Percentiles rank a stretch among this genome's conserved stretches.
These are phyloP conservation scores for Aspergillus arachidicola DNA, from an alignment of 2,329 filamentous ascomycete species.

Conservation along the genomic window DNA sequence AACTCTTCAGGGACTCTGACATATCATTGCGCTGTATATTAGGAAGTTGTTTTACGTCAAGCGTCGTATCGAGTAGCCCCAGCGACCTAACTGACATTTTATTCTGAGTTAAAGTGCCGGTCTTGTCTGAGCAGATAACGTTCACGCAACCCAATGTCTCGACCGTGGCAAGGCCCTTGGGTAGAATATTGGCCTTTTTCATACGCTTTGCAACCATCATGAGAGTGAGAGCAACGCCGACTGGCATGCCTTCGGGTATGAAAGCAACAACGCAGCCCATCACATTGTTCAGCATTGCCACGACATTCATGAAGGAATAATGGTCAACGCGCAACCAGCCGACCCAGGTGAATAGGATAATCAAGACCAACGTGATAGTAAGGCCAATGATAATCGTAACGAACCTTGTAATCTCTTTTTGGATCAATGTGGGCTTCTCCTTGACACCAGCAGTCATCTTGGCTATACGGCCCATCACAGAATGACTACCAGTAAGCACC, in stretches of 20 bases:
- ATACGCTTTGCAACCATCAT: constrained; percentile 78
- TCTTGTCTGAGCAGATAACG: constrained; percentile 78
- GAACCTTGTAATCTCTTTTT: constrained; percentile 73
- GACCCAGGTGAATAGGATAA: constrained; percentile 58
- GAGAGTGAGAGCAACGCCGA: constrained; percentile 69
- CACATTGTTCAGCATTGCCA: constrained; percentile 71
- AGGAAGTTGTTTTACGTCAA: constrained; percentile 21
- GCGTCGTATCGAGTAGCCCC: constrained; percentile 30
- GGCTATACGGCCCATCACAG: constrained; percentile 77
- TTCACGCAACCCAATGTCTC: constrained; percentile 76
- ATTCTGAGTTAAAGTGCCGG: constrained; percentile 64
- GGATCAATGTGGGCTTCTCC: constrained; percentile 67
- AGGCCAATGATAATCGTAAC: constrained; percentile 69
- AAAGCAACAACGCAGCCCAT: constrained; percentile 75
- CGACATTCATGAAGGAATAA: constrained; percentile 71
- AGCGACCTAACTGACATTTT: constrained; percentile 64
- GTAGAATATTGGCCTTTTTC: constrained; percentile 74
- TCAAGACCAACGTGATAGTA: constrained; percentile 64
- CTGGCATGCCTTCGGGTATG: constrained; percentile 75
- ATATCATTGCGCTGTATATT: constrained; percentile 15
- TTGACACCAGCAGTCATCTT: constrained; percentile 72
- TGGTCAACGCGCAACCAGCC: constrained; percentile 68
- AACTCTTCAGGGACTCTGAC: constrained; percentile 55
- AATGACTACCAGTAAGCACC: constrained; percentile 70
- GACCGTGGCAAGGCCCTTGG: constrained; percentile 78